Conservation (phyloP, 2,329 filamentous ascomycete genomes). For the Leptodontidium sp. region DNA sequence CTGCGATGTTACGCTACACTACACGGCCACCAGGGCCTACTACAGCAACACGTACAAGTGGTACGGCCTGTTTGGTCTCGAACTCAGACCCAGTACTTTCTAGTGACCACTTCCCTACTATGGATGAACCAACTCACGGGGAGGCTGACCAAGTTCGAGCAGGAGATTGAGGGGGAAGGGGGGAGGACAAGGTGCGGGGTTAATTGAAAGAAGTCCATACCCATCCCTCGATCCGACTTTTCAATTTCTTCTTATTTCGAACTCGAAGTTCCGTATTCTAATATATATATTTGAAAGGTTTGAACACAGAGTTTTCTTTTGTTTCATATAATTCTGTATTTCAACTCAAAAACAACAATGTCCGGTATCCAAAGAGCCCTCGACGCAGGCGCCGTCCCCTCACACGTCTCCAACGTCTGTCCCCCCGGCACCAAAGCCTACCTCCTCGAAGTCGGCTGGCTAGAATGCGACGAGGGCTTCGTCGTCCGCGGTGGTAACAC, state of each 20-base stretch:
- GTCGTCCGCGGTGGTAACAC: slow-evolving; percentile 41
- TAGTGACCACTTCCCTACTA: neutral
- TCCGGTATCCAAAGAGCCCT: slow-evolving; percentile 40
- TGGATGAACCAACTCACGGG: neutral
- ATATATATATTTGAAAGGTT: no score
- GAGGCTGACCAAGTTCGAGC: neutral
- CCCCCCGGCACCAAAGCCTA: slow-evolving; percentile 57
- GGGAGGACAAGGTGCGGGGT: slow-evolving; percentile 5
- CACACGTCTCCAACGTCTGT: slow-evolving; percentile 45
- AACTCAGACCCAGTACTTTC: neutral
- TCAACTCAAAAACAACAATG: slow-evolving; percentile 27
- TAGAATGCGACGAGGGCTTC: slow-evolving; percentile 57
- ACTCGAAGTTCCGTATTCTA: no score
- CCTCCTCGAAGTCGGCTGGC: slow-evolving; percentile 53
- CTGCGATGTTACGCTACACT: neutral
- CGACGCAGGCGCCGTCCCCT: slow-evolving; percentile 37
- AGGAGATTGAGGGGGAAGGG: neutral
- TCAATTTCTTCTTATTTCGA: no score
- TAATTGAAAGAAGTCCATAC: neutral
- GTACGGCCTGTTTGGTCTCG: neutral
- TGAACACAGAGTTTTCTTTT: no score
- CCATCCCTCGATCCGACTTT: neutral
- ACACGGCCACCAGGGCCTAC: no score
- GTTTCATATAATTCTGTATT: no score
- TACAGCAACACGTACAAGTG: neutral